Percentiles rank a stretch among this genome's conserved stretches.
Evolutionary conservation across 2,329 filamentous ascomycete species (phyloP).

Genomic region (Parastagonospora nodorum): DNA sequence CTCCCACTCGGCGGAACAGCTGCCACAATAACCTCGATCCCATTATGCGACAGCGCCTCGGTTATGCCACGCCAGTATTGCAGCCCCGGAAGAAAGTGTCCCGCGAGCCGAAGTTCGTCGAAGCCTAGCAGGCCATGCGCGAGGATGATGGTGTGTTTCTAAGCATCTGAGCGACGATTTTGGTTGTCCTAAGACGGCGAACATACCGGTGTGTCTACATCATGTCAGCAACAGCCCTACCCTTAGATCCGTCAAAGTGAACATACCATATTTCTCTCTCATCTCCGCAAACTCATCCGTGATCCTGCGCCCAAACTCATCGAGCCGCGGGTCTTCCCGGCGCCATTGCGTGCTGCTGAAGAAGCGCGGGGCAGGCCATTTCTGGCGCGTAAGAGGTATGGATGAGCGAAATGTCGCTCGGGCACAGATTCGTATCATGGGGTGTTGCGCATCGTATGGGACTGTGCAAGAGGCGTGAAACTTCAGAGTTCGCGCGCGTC

Average conservation of each 20-base stretch:
- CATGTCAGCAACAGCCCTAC: constrained; percentile 12
- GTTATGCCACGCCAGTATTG: constrained; percentile 69
- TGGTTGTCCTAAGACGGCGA: neutral
- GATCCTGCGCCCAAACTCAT: constrained; percentile 58
- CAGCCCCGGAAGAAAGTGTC: constrained; percentile 60
- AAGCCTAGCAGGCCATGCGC: constrained; percentile 71
- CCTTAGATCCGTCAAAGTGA: too few species aligned
- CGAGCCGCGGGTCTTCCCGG: constrained; percentile 55
- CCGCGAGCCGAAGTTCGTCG: constrained; percentile 63
- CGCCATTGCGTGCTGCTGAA: constrained; percentile 30
- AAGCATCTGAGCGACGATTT: constrained; percentile 37
- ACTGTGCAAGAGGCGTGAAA: neutral
- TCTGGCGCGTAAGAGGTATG: neutral
- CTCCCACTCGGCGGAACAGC: constrained; percentile 64
- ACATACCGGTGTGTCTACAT: constrained; percentile 41
- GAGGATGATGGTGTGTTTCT: constrained; percentile 64
- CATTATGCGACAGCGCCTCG: constrained; percentile 61
- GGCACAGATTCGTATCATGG: constrained; percentile 37
- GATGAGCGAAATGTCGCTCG: constrained; percentile 35
- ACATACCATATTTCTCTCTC: constrained; percentile 60
- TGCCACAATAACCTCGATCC: constrained; percentile 65
- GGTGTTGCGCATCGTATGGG: constrained; percentile 23
- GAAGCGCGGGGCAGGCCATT: constrained; percentile 11
- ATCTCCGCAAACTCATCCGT: constrained; percentile 67
- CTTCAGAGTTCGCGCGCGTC: too few species aligned